Conservation (phyloP, 306 rosid genomes). For the Ormosia semicastrata region DNA sequence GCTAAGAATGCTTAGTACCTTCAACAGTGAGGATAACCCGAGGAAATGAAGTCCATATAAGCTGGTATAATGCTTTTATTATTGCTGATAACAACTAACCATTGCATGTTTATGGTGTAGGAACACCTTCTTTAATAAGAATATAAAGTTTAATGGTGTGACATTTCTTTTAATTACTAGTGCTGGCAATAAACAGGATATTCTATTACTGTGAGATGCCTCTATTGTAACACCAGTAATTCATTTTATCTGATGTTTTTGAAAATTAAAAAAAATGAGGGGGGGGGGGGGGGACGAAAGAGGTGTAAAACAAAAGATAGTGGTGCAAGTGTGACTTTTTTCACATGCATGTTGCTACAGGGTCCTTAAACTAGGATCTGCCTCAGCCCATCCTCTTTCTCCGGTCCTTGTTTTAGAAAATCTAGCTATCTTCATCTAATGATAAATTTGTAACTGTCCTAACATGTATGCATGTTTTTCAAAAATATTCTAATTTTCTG, state of each 20-base stretch:
- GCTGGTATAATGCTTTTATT: neutral
- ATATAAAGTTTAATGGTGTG: neutral
- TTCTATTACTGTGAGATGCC: neutral
- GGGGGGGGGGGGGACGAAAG: too few relatives aligned
- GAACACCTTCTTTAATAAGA: neutral
- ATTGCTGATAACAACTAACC: conserved; percentile 10
- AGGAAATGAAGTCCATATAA: neutral
- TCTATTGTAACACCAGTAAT: neutral
- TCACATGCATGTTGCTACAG: neutral
- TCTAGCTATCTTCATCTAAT: neutral
- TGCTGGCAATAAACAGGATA: neutral
- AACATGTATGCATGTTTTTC: conserved; percentile 13
- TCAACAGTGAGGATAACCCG: neutral
- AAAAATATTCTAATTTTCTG: neutral
- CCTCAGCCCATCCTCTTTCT: neutral
- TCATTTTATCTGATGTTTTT: neutral
- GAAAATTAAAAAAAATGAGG: neutral
- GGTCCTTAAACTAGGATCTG: neutral
- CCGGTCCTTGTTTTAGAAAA: neutral
- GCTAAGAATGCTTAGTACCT: neutral
- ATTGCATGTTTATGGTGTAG: neutral
- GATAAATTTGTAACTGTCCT: neutral
- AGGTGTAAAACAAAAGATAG: neutral
- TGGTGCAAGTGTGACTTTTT: neutral
- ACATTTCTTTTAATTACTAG: conserved; percentile 8